Conservation (phyloP, 768 basidiomycete species). For the Sporobolomyces roseus region DNA sequence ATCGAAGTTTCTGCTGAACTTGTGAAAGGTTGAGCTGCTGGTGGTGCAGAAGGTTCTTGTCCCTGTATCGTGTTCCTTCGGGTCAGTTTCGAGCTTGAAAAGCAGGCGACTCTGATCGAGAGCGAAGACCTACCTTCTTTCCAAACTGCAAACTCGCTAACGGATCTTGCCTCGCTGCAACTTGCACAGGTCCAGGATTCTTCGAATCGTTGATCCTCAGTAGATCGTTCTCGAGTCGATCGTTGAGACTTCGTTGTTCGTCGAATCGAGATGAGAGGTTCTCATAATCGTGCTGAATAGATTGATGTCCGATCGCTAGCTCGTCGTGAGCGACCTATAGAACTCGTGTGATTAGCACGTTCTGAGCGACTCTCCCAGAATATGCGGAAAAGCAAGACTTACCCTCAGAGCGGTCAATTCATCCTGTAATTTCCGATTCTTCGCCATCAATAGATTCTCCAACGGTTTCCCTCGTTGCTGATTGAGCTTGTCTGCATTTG, state of each 20-base stretch:
- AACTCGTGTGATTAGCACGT: too few species aligned
- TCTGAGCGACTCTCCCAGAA: too few species aligned
- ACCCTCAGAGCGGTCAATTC: conserved; percentile 89
- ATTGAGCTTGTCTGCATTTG: conserved; percentile 80
- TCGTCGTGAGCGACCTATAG: conserved; percentile 70
- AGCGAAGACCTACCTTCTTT: conserved; percentile 50
- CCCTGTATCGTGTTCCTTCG: background rate
- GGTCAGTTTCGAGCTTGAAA: background rate
- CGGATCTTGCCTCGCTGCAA: conserved; percentile 55
- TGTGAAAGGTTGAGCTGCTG: conserved; percentile 65
- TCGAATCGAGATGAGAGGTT: conserved; percentile 63
- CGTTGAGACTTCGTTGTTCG: conserved; percentile 74
- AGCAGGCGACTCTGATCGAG: too few species aligned
- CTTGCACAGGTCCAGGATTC: conserved; percentile 27
- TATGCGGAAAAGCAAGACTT: too few species aligned
- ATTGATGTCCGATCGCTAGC: conserved; percentile 65
- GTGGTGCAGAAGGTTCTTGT: conserved; percentile 41
- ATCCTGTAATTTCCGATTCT: conserved; percentile 88
- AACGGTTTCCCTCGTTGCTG: conserved; percentile 72
- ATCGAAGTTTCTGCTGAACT: conserved; percentile 84
- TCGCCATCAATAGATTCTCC: conserved; percentile 82
- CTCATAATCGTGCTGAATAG: conserved; percentile 60
- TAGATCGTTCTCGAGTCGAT: conserved; percentile 86
- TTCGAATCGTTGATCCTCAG: conserved; percentile 67
- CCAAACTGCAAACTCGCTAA: conserved; percentile 72